phyloP scores from a whole-genome alignment of 2,329 filamentous ascomycete species.

The Setomelanomma holmii region DNA sequence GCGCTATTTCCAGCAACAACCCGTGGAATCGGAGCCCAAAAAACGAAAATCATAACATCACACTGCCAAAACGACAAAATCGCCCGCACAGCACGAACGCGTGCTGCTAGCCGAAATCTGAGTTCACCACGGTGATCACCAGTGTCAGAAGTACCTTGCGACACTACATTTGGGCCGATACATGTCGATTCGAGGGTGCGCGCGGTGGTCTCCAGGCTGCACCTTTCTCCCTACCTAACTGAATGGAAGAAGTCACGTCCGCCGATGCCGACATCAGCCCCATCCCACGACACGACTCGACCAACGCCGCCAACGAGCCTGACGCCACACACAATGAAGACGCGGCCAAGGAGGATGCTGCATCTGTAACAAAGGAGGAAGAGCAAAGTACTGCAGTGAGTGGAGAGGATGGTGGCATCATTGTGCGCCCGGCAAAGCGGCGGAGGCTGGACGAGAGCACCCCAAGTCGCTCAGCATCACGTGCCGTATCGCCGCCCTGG shows the following conservation, averaged over 20 bases:
- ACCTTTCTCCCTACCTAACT: slow-evolving; percentile 29
- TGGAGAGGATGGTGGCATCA: slow-evolving; percentile 32
- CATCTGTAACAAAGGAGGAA: slow-evolving; percentile 40
- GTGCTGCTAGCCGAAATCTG: slow-evolving; percentile 37
- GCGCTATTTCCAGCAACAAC: slow-evolving; percentile 1
- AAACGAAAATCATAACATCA: slow-evolving; percentile 32
- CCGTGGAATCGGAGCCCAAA: slow-evolving; percentile 3
- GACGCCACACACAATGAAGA: slow-evolving; percentile 24
- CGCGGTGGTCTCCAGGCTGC: slow-evolving; percentile 42
- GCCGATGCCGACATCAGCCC: slow-evolving; percentile 40
- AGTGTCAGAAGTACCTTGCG: slow-evolving; percentile 24
- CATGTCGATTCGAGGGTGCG: slow-evolving; percentile 39
- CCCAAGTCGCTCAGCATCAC: slow-evolving; percentile 48
- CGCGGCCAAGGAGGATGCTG: slow-evolving; percentile 16
- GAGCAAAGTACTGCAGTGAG: slow-evolving; percentile 21
- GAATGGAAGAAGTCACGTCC: slow-evolving; percentile 42
- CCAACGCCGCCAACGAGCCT: slow-evolving; percentile 26
- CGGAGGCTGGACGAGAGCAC: slow-evolving; percentile 59
- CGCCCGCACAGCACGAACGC: slow-evolving; percentile 34
- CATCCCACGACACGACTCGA: slow-evolving; percentile 31
- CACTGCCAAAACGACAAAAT: slow-evolving; percentile 22
- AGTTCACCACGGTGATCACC: slow-evolving; percentile 34
- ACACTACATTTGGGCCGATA: slow-evolving; percentile 31
- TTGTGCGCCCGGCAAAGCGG: slow-evolving; percentile 62
- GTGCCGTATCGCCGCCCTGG: slow-evolving; percentile 85